Evolutionary conservation across 179 eudicot species (phyloP).

Genomic region (Vitellaria paradoxa): DNA sequence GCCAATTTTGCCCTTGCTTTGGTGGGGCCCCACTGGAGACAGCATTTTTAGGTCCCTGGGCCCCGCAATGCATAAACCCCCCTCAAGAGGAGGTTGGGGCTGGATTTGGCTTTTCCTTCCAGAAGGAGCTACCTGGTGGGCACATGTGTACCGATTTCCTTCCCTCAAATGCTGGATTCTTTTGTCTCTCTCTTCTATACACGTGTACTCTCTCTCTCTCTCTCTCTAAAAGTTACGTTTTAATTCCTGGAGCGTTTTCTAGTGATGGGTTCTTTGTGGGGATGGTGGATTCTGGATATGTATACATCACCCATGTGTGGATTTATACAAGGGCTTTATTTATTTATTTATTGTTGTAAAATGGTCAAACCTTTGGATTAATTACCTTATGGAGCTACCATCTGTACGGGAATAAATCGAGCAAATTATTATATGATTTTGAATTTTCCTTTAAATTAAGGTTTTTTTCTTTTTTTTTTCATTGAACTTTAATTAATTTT

Average conservation of each 20-base stretch:
- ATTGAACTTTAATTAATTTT: too few species aligned
- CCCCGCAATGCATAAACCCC: not conserved
- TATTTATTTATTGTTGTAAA: too few species aligned
- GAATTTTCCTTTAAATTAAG: too few species aligned
- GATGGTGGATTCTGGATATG: too few species aligned
- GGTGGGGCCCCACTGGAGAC: not conserved
- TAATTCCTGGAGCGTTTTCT: not conserved
- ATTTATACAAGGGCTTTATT: too few species aligned
- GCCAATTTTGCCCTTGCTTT: not conserved
- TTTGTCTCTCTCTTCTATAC: not conserved
- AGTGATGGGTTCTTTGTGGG: not conserved
- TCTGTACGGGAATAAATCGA: too few species aligned
- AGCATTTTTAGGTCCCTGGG: not conserved
- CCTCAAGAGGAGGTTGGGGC: not conserved
- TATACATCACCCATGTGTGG: too few species aligned
- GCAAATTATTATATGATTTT: too few species aligned
- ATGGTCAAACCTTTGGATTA: too few species aligned
- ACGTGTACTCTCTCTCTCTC: not conserved
- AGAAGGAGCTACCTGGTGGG: not conserved
- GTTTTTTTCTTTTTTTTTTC: too few species aligned
- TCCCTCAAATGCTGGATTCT: not conserved
- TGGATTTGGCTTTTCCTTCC: not conserved
- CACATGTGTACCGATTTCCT: constrained; percentile 6
- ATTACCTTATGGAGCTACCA: too few species aligned
- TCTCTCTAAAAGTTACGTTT: not conserved